Evolutionary conservation across 1,139 yeast species (phyloP).

Genomic region (Protomyces gravidus): DNA sequence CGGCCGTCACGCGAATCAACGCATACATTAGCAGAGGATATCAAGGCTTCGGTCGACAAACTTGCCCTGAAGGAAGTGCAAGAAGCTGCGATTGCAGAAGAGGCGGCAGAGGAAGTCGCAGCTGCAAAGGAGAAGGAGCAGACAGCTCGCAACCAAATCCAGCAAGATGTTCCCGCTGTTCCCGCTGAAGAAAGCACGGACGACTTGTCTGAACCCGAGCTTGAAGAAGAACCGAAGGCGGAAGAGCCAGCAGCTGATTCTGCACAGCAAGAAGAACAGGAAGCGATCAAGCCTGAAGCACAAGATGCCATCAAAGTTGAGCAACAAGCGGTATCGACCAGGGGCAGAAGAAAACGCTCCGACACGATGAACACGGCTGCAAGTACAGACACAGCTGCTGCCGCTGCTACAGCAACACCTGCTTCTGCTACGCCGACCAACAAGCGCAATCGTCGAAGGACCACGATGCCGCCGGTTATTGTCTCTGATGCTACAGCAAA

Average conservation of each 20-base stretch:
- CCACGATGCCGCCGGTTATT: background rate
- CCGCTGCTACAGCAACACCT: background rate
- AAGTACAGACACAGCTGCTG: conserved; percentile 6
- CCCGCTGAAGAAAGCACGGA: background rate
- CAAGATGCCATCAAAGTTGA: too few relatives aligned
- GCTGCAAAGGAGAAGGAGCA: too few relatives aligned
- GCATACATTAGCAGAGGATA: too few relatives aligned
- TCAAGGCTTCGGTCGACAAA: background rate
- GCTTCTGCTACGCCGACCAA: background rate
- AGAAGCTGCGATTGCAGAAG: background rate
- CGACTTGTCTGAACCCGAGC: background rate
- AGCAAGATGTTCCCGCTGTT: too few relatives aligned
- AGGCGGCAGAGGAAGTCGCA: background rate
- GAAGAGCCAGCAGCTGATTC: background rate
- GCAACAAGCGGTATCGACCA: background rate
- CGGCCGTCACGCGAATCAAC: background rate
- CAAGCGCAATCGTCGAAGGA: conserved; percentile 2
- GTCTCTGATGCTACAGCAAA: background rate
- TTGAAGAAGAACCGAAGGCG: background rate
- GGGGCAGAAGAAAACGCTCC: conserved; percentile 2
- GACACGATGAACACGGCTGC: conserved; percentile 17
- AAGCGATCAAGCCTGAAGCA: background rate
- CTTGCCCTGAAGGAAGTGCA: background rate
- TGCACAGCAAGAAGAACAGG: background rate
- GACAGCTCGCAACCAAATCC: too few relatives aligned